Base-by-base conservation (phyloP, 2,329 filamentous ascomycete species). In the Cladosporium halotolerans region DNA sequence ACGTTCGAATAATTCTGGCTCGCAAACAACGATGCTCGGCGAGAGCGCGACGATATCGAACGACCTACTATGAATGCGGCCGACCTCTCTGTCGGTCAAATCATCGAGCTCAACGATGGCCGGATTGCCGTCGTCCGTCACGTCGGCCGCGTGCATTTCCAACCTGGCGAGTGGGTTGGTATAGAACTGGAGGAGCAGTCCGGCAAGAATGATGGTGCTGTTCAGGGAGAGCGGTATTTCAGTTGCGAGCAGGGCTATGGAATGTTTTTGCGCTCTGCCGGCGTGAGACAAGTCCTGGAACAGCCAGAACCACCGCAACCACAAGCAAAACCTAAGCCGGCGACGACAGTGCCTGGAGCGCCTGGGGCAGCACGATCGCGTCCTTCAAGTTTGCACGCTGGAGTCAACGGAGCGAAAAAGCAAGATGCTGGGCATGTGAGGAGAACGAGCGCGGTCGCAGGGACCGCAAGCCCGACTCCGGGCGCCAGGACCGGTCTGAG, bases 191-290 rank as follows among this genome's bases (percentile, higher is more conserved):
- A 89, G 49, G 86, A 89, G 44, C 77, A 84, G 50, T 82, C 80
- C 16, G 92, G 93, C 32, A 97, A 97, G 76, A 97, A 97, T 64
- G 89, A 97, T 77, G 92, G 92, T 59, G 86, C 87, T 52, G 89
- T 97, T 44, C 82, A 92, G 69, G 91, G 89, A 57, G 81, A 89
- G 66, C 79, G 89, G 16, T 97, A 97, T 68, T 97, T 96, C 63
- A 83, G 91, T 46, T 97, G 92, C 62, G 69, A 77, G 45, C 72
- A 75, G 42, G 72, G 79, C 67, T 71, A 85, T 80, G 82, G 89
- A 77, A 93, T 99, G 82, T 97, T 99, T 65, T 81, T 96, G 52
- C 82, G 88, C 58, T 84, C 89, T 31, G 74, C 80, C 51, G 85
- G 85, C 54, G 76, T 93, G 46, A 79, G 78, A 10, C 74, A 84